A percentile compares a stretch with the other conserved stretches of the same genome.
Evolutionary conservation across 805 yeast genomes (phyloP).

Genomic region (Ogataea wickerhamii): DNA sequence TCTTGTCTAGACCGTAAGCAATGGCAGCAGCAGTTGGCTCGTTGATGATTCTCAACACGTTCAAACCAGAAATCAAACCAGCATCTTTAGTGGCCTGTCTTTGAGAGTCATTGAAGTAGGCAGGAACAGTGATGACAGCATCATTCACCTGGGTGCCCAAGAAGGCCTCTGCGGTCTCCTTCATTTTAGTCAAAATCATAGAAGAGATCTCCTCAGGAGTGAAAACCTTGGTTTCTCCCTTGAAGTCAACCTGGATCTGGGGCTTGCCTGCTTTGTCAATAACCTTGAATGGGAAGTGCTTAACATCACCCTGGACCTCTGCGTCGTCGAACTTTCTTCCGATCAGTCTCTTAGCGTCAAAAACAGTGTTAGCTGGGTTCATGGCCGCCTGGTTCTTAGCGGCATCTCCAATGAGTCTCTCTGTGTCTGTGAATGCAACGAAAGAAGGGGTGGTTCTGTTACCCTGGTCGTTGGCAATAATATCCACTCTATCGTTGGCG

Average conservation of each 20-base stretch:
- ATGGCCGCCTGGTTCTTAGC: constrained; percentile 97
- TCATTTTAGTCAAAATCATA: constrained; percentile 73
- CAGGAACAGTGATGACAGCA: constrained; percentile 84
- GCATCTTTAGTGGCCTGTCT: constrained; percentile 82
- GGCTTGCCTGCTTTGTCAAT: constrained; percentile 84
- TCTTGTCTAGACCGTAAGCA: constrained; percentile 70
- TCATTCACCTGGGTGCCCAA: constrained; percentile 51
- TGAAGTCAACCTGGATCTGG: constrained; percentile 83
- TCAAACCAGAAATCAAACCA: constrained; percentile 70
- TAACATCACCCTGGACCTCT: constrained; percentile 74
- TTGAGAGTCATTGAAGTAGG: constrained; percentile 78
- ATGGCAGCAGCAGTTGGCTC: constrained; percentile 87
- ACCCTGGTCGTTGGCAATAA: constrained; percentile 97
- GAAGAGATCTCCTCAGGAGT: constrained; percentile 95
- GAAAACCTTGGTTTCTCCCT: constrained; percentile 88
- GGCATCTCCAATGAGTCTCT: constrained; percentile 93
- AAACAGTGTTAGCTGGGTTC: constrained; percentile 87
- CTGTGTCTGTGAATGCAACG: constrained; percentile 91
- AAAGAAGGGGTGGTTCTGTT: constrained; percentile 96
- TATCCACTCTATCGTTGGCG: constrained; percentile 88
- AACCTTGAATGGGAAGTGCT: constrained; percentile 91
- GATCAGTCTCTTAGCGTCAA: constrained; percentile 88
- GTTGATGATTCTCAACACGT: constrained; percentile 71
- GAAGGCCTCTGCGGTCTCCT: constrained; percentile 58
- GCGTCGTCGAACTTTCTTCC: constrained; percentile 88